A percentile compares a stretch with the other conserved stretches of the same genome.
Evolutionary conservation across 2,329 filamentous ascomycete species (phyloP).

Genomic region (Alternaria postmessia): DNA sequence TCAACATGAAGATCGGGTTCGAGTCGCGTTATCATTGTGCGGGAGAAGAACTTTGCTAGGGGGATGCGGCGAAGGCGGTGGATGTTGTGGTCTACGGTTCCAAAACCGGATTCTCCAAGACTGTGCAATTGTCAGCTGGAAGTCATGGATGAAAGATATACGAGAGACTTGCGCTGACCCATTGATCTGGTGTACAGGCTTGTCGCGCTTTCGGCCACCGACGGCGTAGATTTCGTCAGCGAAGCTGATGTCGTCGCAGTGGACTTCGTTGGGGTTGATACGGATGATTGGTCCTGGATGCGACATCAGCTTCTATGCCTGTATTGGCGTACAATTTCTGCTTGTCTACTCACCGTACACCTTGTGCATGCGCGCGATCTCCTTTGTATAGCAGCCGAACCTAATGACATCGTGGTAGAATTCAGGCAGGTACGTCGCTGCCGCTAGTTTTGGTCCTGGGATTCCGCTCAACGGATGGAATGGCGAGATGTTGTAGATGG

Average conservation of each 20-base stretch:
- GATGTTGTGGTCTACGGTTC: constrained; percentile 38
- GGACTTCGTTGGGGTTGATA: constrained; percentile 45
- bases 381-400: constrained; percentile 42
- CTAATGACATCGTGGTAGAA: constrained; percentile 49
- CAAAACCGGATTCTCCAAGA: constrained; percentile 33
- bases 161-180: constrained; percentile 31
- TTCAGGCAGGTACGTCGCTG: constrained; percentile 46
- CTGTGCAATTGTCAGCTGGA: constrained; percentile 4
- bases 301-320: background rate
- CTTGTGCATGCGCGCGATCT: constrained; percentile 49
- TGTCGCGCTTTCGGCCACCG: constrained; percentile 34
- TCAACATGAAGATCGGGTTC: constrained; percentile 32
- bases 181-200: constrained; percentile 38
- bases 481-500: constrained; percentile 36
- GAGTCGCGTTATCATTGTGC: constrained; percentile 33
- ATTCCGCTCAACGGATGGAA: constrained; percentile 42
- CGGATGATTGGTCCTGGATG: constrained; percentile 42
- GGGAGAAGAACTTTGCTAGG: constrained; percentile 49
- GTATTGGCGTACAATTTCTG: background rate
- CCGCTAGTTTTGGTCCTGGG: constrained; percentile 47
- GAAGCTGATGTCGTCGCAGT: constrained; percentile 41
- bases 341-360: constrained; percentile 39
- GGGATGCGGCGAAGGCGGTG: constrained; percentile 45
- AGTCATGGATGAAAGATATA: background rate
- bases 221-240: constrained; percentile 42